These are phyloP conservation scores for Brassica juncea DNA, from an alignment of 345 rosid species.

Conservation along the genomic window DNA sequence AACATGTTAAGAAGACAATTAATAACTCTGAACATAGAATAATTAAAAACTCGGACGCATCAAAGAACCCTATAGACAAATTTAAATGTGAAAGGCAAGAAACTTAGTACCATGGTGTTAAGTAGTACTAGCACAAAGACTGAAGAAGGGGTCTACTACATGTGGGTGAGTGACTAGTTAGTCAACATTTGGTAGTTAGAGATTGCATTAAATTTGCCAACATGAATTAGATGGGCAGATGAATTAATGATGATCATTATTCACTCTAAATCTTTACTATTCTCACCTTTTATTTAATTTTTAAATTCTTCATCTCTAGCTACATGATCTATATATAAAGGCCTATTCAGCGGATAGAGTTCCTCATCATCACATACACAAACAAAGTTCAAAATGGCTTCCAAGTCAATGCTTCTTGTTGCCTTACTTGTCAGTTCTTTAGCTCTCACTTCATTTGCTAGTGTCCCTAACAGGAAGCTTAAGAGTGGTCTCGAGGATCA, in stretches of 20 bases:
- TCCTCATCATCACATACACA: conserved; percentile 33
- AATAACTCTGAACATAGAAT: background rate
- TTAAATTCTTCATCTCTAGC: conserved; percentile 2
- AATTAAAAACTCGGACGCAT: background rate
- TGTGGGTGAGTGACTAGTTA: conserved; percentile 33
- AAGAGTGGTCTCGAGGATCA: conserved; percentile 38
- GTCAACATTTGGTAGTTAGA: conserved; percentile 37
- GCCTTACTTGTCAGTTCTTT: conserved; percentile 41
- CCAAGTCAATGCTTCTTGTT: conserved; percentile 38
- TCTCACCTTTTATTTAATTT: background rate
- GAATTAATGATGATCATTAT: conserved; percentile 30
- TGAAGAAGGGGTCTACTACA: conserved; percentile 38
- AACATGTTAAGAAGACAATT: conserved; percentile 11
- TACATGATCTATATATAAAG: conserved; percentile 37
- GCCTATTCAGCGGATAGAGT: conserved; percentile 20
- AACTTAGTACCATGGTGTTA: conserved; percentile 15
- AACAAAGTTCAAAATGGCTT: conserved; percentile 35
- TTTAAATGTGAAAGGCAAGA: conserved; percentile 16
- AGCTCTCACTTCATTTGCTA: conserved; percentile 40
- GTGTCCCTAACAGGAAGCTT: conserved; percentile 38
- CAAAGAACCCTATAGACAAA: background rate
- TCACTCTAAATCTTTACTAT: conserved; percentile 11
- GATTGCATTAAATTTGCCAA: conserved; percentile 38
- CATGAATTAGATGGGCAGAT: conserved; percentile 41
- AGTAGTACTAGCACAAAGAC: conserved; percentile 12